phyloP scores from a whole-genome alignment of 106 monocot species.

The Hemerocallis citrina region DNA sequence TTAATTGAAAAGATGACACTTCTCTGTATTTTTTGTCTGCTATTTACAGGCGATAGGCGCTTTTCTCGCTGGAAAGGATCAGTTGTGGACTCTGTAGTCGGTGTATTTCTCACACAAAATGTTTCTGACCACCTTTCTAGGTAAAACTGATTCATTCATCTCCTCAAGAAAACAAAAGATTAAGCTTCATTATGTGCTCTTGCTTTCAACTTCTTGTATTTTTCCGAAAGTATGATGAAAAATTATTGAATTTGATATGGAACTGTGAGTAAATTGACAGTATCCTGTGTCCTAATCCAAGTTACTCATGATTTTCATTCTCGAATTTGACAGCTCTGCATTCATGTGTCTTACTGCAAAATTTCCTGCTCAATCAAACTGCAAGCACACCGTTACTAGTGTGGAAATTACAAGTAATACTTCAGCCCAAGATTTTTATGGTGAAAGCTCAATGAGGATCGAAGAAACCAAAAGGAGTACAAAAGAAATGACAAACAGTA shows the following conservation, averaged over 20 bases:
- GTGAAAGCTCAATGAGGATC: conserved; percentile 1
- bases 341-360: conserved; percentile 71
- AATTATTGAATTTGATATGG: neutral
- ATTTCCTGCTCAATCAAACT: conserved; percentile 38
- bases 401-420: conserved; percentile 1
- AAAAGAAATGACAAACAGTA: conserved; percentile 8
- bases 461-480: conserved; percentile 5
- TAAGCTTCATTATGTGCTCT: neutral
- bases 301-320: conserved; percentile 1
- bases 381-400: neutral
- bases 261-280: no score
- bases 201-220: neutral
- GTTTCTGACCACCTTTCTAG: conserved; percentile 71
- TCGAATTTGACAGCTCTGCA: conserved; percentile 57
- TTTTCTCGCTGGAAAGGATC: conserved; percentile 74
- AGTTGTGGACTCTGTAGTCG: conserved; percentile 67
- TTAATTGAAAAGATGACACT: neutral
- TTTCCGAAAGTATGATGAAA: neutral
- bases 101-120: conserved; percentile 71
- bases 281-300: no score
- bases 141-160: conserved; percentile 12
- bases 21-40: neutral
- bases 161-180: no score
- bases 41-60: conserved; percentile 45
- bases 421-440: neutral